phyloP scores from a whole-genome alignment of 2,329 filamentous ascomycete species.

The Biscogniauxia sp. region DNA sequence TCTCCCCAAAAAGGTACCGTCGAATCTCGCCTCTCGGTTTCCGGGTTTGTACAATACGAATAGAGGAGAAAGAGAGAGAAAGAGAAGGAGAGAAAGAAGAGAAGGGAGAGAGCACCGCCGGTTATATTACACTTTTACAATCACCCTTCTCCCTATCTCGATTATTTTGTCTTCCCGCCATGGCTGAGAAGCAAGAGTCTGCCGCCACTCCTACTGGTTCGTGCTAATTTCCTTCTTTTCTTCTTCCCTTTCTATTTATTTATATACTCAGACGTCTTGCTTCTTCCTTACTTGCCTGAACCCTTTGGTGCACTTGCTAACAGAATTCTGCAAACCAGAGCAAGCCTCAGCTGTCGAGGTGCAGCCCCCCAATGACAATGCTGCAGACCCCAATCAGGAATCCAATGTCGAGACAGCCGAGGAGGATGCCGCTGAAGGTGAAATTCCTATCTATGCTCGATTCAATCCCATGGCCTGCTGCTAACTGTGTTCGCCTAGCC shows the following conservation, averaged over 20 bases:
- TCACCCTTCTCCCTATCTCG: conserved; percentile 11
- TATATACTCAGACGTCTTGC: neutral
- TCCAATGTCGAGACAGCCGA: conserved; percentile 23
- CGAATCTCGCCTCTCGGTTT: conserved; percentile 16
- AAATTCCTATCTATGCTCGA: neutral
- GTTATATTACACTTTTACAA: conserved; percentile 13
- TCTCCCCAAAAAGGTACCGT: conserved; percentile 16
- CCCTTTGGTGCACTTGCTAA: conserved; percentile 6
- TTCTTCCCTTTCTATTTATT: too few species aligned
- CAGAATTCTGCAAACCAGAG: conserved; percentile 15
- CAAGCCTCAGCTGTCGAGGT: conserved; percentile 21
- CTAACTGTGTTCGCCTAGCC: conserved; percentile 33
- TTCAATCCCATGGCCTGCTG: conserved; percentile 6
- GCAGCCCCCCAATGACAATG: conserved; percentile 24
- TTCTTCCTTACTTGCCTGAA: too few species aligned
- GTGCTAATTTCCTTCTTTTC: neutral
- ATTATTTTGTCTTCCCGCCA: conserved; percentile 19
- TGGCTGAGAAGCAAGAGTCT: conserved; percentile 32
- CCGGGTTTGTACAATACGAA: conserved; percentile 17
- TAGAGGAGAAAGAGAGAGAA: conserved; percentile 1
- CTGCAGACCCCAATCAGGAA: conserved; percentile 18
- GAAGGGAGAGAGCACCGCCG: conserved; percentile 15
- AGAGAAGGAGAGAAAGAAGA: too few species aligned
- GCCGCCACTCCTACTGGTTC: conserved; percentile 21
- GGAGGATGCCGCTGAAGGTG: conserved; percentile 30